Conservation (phyloP, 202 grass and related monocot species). For the Hordeum pubiflorum region DNA sequence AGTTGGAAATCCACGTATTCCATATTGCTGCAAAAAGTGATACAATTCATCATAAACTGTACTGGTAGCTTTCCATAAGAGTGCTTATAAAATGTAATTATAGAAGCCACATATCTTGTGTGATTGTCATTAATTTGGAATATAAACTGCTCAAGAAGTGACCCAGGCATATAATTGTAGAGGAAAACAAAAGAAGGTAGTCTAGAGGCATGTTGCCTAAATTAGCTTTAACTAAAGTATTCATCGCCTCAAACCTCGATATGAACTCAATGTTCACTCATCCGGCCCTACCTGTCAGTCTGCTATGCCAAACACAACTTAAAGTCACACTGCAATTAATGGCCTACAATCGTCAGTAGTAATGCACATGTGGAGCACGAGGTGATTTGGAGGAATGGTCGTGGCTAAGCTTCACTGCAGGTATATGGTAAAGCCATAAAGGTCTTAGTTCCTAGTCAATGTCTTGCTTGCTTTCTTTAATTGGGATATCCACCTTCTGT, state of each 20-base stretch:
- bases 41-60: background rate
- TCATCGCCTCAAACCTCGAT: background rate
- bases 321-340: background rate
- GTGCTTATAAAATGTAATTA: background rate
- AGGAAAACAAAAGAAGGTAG: too few relatives aligned
- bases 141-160: background rate
- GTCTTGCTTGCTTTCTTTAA: background rate
- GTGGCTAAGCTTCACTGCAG: background rate
- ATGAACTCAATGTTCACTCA: background rate
- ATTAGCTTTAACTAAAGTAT: background rate
- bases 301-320: background rate
- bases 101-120: background rate
- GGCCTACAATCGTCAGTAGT: background rate
- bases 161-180: background rate
- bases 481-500: background rate
- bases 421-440: background rate
- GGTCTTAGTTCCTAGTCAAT: background rate
- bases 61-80: background rate
- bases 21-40: constrained; percentile 64
- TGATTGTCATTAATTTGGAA: background rate
- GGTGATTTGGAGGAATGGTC: background rate
- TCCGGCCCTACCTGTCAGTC: background rate
- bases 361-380: background rate
- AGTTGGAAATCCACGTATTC: constrained; percentile 87
- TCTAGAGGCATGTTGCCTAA: too few relatives aligned